These are phyloP conservation scores for Neopestalotiopsis clavispora DNA, from an alignment of 2,329 filamentous ascomycete species.

Conservation along the genomic window DNA sequence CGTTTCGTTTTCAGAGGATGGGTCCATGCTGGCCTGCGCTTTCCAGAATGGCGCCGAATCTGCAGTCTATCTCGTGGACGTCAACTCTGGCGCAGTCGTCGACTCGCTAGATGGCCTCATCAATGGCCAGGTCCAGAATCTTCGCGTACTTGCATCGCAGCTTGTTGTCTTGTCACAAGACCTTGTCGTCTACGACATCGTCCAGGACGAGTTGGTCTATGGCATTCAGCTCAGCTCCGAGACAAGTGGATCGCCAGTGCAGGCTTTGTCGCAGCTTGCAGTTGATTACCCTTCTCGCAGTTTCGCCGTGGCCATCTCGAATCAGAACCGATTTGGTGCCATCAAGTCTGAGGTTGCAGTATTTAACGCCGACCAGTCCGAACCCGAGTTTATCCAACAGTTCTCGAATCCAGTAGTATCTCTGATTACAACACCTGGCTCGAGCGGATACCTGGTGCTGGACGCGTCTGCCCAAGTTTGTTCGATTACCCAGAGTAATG, in stretches of 20 bases:
- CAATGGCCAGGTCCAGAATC: constrained; percentile 66
- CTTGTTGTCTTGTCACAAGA: constrained; percentile 77
- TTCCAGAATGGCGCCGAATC: constrained; percentile 60
- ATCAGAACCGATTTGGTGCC: constrained; percentile 28
- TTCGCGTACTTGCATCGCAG: constrained; percentile 74
- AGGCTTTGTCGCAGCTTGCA: constrained; percentile 69
- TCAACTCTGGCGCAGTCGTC: constrained; percentile 68
- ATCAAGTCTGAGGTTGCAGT: constrained; percentile 64
- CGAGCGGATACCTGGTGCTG: constrained; percentile 75
- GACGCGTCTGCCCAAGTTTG: constrained; percentile 79
- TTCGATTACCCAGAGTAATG: constrained; percentile 63
- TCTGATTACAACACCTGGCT: constrained; percentile 66
- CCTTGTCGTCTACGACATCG: constrained; percentile 82
- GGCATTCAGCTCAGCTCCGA: constrained; percentile 60
- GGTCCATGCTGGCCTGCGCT: constrained; percentile 78
- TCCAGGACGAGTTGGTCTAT: constrained; percentile 76
- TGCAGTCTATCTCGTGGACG: constrained; percentile 77
- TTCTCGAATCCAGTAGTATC: constrained; percentile 67
- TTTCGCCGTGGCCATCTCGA: constrained; percentile 65
- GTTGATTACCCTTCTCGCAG: constrained; percentile 69
- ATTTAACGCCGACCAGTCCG: constrained; percentile 65
- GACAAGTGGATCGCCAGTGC: constrained; percentile 36
- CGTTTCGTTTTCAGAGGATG: constrained; percentile 82
- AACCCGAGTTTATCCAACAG: constrained; percentile 62
- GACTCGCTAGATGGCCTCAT: constrained; percentile 72